Evolutionary conservation across 2,329 filamentous ascomycete genomes (phyloP).

Genomic region (Penicillium sumatraense): DNA sequence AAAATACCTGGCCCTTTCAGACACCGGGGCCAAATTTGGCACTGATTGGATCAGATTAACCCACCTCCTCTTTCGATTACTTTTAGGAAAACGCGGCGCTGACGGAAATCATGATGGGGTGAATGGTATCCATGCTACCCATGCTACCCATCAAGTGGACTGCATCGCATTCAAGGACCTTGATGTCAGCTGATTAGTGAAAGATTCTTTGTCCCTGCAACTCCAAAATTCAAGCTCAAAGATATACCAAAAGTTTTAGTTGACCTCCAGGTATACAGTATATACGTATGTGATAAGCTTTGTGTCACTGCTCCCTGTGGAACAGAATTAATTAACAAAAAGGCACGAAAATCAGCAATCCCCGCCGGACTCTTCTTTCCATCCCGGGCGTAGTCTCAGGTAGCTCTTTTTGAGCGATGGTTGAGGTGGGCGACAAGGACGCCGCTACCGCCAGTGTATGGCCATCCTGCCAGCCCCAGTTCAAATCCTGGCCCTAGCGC

Average conservation of each 20-base stretch:
- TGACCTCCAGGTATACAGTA: too few relatives aligned
- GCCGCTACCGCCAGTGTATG: slow-evolving; percentile 15
- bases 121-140: too few relatives aligned
- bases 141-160: slow-evolving; percentile 19
- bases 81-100: slow-evolving; percentile 5
- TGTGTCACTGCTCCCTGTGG: slow-evolving; percentile 6
- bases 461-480: slow-evolving; percentile 19
- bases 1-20: neutral
- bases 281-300: slow-evolving; percentile 1
- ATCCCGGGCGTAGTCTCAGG: slow-evolving; percentile 13
- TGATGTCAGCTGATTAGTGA: slow-evolving; percentile 25
- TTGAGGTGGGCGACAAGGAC: slow-evolving; percentile 7
- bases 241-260: too few relatives aligned
- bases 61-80: neutral
- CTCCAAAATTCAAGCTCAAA: too few relatives aligned
- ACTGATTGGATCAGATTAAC: slow-evolving; percentile 14
- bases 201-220: slow-evolving; percentile 1
- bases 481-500: slow-evolving; percentile 27
- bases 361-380: neutral
- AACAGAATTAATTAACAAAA: neutral
- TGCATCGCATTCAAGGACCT: slow-evolving; percentile 19
- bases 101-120: slow-evolving; percentile 11
- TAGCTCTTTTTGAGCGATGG: slow-evolving; percentile 7
- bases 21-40: slow-evolving; percentile 10
- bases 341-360: neutral